Percentiles rank a stretch among this genome's conserved stretches.
Conservation (phyloP, 306 rosid species). For the Parietaria judaica region DNA sequence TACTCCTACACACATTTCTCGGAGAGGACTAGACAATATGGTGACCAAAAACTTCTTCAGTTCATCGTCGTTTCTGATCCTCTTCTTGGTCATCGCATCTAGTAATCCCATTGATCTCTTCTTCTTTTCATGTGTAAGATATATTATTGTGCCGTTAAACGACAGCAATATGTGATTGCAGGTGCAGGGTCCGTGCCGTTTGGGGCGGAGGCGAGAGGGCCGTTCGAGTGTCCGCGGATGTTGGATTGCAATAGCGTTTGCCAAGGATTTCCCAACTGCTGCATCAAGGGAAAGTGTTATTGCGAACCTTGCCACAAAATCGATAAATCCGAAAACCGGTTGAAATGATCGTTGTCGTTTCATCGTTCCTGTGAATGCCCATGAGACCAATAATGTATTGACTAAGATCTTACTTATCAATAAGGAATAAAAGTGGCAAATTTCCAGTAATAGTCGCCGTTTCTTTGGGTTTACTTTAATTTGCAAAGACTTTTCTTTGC, state of each 20-base stretch:
- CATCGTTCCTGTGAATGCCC: not conserved
- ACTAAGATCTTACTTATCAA: too few species aligned
- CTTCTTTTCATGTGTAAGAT: too few species aligned
- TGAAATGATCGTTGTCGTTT: not conserved
- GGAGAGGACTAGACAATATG: too few species aligned
- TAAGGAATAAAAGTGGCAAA: too few species aligned
- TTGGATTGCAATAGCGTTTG: conserved; percentile 11
- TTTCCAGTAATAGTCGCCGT: too few species aligned
- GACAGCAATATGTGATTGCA: not conserved
- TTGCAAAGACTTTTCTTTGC: too few species aligned
- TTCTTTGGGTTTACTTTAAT: too few species aligned
- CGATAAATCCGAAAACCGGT: not conserved
- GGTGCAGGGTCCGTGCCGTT: not conserved
- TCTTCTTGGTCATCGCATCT: too few species aligned
- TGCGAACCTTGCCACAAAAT: not conserved
- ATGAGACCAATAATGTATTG: not conserved
- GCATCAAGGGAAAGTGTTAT: not conserved
- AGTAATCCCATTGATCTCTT: too few species aligned
- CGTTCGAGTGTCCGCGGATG: conserved; percentile 3
- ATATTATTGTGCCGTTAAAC: not conserved
- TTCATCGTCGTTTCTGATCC: too few species aligned
- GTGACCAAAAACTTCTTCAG: too few species aligned
- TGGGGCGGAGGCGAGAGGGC: conserved; percentile 2
- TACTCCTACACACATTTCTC: too few species aligned
- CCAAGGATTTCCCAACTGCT: conserved; percentile 14